A percentile compares a stretch with the other conserved stretches of the same genome.
phyloP scores from a whole-genome alignment of 495 filamentous ascomycete species.

The Lasiosphaeria miniovina region DNA sequence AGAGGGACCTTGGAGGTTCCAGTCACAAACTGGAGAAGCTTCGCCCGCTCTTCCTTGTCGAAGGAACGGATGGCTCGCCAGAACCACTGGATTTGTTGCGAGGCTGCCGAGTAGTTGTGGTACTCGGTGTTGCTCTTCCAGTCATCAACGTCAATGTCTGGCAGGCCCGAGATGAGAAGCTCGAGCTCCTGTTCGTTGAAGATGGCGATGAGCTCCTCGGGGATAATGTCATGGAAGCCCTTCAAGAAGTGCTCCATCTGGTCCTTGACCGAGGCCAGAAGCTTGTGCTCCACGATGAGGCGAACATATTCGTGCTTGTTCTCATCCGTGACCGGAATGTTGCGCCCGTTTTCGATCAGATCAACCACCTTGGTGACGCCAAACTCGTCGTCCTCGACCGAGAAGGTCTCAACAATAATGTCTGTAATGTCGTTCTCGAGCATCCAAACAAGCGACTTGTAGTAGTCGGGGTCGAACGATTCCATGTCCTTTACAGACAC shows the following conservation, averaged over 20 bases:
- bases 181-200: slow-evolving; percentile 99
- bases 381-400: slow-evolving; percentile 88
- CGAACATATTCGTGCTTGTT: slow-evolving; percentile 98
- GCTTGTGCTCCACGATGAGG: slow-evolving; percentile 86
- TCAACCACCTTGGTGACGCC: slow-evolving; percentile 85
- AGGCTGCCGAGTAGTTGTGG: slow-evolving; percentile 93
- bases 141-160: slow-evolving; percentile 96
- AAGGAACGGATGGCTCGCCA: slow-evolving; percentile 97
- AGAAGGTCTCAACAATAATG: slow-evolving; percentile 96
- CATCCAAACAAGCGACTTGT: slow-evolving; percentile 99
- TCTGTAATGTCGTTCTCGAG: slow-evolving; percentile 98
- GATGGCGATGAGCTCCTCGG: slow-evolving; percentile 89
- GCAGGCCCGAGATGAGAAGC: slow-evolving; percentile 92
- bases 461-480: slow-evolving; percentile 95
- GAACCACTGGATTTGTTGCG: slow-evolving; percentile 99
- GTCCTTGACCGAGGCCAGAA: slow-evolving; percentile 85
- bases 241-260: slow-evolving; percentile 95
- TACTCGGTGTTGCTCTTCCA: slow-evolving; percentile 99
- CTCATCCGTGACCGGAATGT: slow-evolving; percentile 91
- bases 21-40: slow-evolving; percentile 96
- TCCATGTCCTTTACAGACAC: slow-evolving; percentile 99
- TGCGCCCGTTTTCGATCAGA: slow-evolving; percentile 79
- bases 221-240: slow-evolving; percentile 98
- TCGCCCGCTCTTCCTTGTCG: slow-evolving; percentile 97
- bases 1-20: slow-evolving; percentile 98